Percentiles rank a stretch among this genome's conserved stretches.
Evolutionary conservation across 331 rosid genomes (phyloP).

Genomic region (Pyrus hybrid): DNA sequence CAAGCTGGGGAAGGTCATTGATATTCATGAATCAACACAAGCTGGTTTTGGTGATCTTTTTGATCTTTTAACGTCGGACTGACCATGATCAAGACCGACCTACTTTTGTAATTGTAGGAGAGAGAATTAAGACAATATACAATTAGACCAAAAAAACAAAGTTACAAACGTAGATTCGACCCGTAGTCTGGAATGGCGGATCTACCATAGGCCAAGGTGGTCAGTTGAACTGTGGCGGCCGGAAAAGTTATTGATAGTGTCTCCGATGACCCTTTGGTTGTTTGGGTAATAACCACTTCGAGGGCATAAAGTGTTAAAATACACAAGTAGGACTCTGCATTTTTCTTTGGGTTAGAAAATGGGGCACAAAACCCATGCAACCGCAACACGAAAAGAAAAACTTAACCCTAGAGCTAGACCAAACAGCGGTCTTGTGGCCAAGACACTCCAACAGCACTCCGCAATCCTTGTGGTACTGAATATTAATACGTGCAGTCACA

Average conservation of each 20-base stretch:
- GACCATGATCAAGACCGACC: too few relatives aligned
- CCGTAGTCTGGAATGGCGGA: not conserved
- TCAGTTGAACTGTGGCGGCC: not conserved
- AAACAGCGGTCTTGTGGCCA: not conserved
- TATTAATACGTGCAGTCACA: not conserved
- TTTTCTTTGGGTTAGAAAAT: too few relatives aligned
- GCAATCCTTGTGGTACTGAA: not conserved
- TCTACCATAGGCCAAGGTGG: not conserved
- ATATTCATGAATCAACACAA: too few relatives aligned
- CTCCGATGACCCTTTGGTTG: not conserved
- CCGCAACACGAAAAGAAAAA: not conserved
- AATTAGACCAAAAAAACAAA: too few relatives aligned
- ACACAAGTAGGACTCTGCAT: not conserved
- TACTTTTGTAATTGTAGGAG: too few relatives aligned
- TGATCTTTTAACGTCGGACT: too few relatives aligned
- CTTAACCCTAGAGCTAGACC: not conserved
- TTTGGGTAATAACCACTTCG: not conserved
- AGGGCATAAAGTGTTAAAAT: too few relatives aligned
- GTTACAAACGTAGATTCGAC: not conserved
- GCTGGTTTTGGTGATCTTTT: too few relatives aligned
- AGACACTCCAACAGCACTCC: not conserved
- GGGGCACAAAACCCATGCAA: not conserved
- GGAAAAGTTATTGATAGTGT: not conserved
- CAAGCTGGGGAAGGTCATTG: too few relatives aligned
- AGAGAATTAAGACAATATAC: too few relatives aligned